These are phyloP conservation scores for Fusarium gaditjirri DNA, from an alignment of 2,329 filamentous ascomycete species.

Conservation along the genomic window DNA sequence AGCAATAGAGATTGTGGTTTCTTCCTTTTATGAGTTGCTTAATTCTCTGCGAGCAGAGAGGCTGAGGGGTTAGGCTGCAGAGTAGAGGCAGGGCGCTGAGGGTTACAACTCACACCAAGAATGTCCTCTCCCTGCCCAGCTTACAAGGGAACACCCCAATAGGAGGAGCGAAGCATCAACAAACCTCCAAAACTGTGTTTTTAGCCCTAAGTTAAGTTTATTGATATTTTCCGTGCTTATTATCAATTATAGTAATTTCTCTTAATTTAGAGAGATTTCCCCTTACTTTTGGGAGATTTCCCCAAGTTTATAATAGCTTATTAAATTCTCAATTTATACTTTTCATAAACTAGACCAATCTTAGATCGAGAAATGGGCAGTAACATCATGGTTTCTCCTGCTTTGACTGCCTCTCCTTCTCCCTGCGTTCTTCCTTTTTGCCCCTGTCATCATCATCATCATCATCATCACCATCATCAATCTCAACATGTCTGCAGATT, in stretches of 20 bases:
- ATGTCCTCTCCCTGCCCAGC: too few species aligned
- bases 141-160: too few species aligned
- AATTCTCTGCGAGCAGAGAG: too few species aligned
- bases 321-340: neutral
- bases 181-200: too few species aligned
- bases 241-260: too few species aligned
- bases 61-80: too few species aligned
- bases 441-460: neutral
- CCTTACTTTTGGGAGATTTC: too few species aligned
- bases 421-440: rapidly evolving
- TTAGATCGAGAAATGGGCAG: neutral
- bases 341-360: neutral
- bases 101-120: too few species aligned
- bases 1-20: rapidly evolving
- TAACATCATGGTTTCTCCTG: neutral
- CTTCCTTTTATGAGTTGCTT: rapidly evolving
- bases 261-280: rapidly evolving
- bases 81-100: too few species aligned
- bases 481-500: neutral
- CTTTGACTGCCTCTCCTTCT: neutral
- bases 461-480: neutral
- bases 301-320: rapidly evolving
- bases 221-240: too few species aligned
- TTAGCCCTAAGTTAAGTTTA: too few species aligned
- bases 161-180: too few species aligned